Percentiles rank a stretch among this genome's conserved stretches.
These are phyloP conservation scores for Penicillium roqueforti DNA, from an alignment of 495 filamentous ascomycete species.

Conservation along the genomic window DNA sequence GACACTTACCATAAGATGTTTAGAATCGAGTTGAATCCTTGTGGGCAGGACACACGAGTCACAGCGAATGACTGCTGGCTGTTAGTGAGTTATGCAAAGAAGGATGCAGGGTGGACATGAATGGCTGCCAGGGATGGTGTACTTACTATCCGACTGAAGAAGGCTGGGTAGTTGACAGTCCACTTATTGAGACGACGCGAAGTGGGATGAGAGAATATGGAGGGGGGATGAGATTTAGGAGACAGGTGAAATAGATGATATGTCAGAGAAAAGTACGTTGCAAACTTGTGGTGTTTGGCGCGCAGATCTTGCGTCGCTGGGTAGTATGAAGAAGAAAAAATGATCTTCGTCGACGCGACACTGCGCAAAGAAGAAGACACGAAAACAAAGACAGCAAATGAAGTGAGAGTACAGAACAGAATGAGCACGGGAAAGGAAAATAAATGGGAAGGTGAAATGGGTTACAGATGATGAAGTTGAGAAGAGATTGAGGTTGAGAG, in stretches of 20 bases:
- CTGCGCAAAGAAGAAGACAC: slow-evolving; percentile 2
- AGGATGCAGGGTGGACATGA: slow-evolving; percentile 19
- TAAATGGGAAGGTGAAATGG: slow-evolving; percentile 11
- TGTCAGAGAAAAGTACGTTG: background rate
- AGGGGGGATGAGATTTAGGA: background rate
- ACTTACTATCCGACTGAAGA: slow-evolving; percentile 18
- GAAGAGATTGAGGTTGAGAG: slow-evolving; percentile 21
- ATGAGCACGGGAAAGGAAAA: slow-evolving; percentile 21
- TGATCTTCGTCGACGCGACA: slow-evolving; percentile 10
- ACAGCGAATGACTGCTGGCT: slow-evolving; percentile 4
- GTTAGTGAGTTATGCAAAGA: slow-evolving; percentile 12
- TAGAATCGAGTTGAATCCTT: background rate
- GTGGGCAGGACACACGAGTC: background rate
- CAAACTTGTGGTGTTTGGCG: slow-evolving; percentile 10
- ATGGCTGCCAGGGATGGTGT: slow-evolving; percentile 41
- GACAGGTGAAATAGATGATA: slow-evolving; percentile 3
- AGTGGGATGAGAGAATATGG: slow-evolving; percentile 3
- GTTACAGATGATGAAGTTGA: slow-evolving; percentile 5
- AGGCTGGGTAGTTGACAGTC: slow-evolving; percentile 12
- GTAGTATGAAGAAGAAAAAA: slow-evolving; percentile 12
- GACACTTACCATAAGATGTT: slow-evolving; percentile 14
- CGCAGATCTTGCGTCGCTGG: slow-evolving; percentile 11
- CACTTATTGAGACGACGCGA: slow-evolving; percentile 10
- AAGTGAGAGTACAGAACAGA: slow-evolving; percentile 1
- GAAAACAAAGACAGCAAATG: background rate